Evolutionary conservation across 176 grass and related monocot species (phyloP).

Genomic region (Saccharum spontaneum): DNA sequence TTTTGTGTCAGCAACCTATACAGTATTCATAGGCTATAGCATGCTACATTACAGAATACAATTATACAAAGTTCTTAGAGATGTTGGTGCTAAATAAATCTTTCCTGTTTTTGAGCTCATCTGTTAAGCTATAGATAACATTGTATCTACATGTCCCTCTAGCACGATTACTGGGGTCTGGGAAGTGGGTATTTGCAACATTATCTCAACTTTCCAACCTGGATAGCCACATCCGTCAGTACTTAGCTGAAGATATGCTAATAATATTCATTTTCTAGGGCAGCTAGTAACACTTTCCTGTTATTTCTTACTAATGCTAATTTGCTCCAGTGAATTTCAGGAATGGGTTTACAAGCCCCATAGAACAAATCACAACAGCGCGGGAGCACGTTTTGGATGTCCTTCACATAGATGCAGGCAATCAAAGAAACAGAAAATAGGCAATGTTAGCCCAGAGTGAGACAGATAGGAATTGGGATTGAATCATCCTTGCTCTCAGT

Average conservation of each 20-base stretch:
- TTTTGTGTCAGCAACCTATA: neutral
- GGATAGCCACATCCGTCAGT: neutral
- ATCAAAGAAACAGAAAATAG: constrained; percentile 8
- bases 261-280: neutral
- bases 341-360: neutral
- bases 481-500: neutral
- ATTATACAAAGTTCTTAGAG: neutral
- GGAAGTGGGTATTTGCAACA: neutral
- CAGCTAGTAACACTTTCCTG: neutral
- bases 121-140: neutral
- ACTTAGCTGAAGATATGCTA: neutral
- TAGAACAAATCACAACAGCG: neutral
- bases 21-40: neutral
- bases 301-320: neutral
- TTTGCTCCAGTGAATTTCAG: neutral
- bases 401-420: neutral
- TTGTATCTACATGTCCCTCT: neutral
- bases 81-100: neutral
- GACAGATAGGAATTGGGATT: neutral
- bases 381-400: neutral
- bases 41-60: neutral
- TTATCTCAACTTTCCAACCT: too few relatives aligned
- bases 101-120: neutral
- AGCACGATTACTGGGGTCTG: neutral
- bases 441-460: neutral